These are phyloP conservation scores for Suhomyces kilbournensis DNA, from an alignment of 805 yeast species.

Conservation along the genomic window DNA sequence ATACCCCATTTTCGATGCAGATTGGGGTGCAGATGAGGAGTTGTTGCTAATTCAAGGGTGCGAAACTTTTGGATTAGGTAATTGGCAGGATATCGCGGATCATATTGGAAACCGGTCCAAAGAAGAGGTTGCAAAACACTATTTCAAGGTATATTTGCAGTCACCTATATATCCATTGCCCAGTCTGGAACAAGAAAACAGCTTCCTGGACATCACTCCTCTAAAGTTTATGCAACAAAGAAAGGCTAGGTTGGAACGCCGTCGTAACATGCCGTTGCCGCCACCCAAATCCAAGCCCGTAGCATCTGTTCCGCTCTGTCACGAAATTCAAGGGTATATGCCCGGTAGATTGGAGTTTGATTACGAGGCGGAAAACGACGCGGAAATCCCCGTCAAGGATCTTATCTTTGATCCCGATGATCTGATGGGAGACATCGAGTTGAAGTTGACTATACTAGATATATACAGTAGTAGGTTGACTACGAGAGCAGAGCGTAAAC, in stretches of 20 bases:
- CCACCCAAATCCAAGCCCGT: constrained; percentile 82
- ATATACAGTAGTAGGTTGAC: constrained; percentile 89
- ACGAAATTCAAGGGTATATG: constrained; percentile 97
- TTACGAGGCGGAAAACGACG: constrained; percentile 94
- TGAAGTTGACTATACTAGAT: constrained; percentile 81
- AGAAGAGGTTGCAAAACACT: constrained; percentile 88
- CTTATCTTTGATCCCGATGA: constrained; percentile 96
- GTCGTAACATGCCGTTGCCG: constrained; percentile 71
- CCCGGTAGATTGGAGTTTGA: constrained; percentile 98
- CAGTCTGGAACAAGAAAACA: constrained; percentile 57
- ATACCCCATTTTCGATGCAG: constrained; percentile 83
- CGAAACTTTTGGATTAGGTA: constrained; percentile 88
- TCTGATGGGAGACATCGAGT: constrained; percentile 79
- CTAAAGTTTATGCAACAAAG: constrained; percentile 66
- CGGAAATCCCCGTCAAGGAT: constrained; percentile 90
- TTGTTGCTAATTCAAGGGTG: constrained; percentile 83
- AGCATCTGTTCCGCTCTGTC: constrained; percentile 93
- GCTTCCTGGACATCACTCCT: constrained; percentile 59
- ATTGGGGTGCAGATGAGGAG: constrained; percentile 99
- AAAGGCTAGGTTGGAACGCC: constrained; percentile 65
- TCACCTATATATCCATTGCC: constrained; percentile 84
- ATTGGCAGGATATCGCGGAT: constrained; percentile 98
- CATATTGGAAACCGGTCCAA: constrained; percentile 89
- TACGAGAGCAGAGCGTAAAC: constrained; percentile 87
- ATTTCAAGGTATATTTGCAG: constrained; percentile 65